Evolutionary conservation across 495 filamentous ascomycete species (phyloP).

Genomic region (Neurospora sp.): DNA sequence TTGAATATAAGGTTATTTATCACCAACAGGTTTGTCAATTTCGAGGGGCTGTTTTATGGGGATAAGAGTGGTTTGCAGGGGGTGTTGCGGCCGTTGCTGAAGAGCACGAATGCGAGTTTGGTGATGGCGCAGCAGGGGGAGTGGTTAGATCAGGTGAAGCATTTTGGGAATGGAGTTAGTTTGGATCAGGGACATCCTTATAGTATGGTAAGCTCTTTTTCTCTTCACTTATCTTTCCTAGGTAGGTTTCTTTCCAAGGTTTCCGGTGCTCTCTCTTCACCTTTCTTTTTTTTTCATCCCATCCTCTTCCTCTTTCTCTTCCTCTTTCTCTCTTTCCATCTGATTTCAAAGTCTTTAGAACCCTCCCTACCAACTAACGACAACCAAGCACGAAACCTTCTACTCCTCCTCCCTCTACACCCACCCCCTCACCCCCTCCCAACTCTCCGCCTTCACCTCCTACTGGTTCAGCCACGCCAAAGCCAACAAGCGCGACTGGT

Average conservation of each 20-base stretch:
- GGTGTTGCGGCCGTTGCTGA: slow-evolving; percentile 25
- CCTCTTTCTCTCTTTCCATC: slow-evolving; percentile 18
- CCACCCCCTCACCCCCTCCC: slow-evolving; percentile 22
- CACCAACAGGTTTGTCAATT: slow-evolving; percentile 26
- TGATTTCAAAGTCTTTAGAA: slow-evolving; percentile 8
- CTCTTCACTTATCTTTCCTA: neutral
- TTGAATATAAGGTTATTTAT: slow-evolving; percentile 37
- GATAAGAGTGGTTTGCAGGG: slow-evolving; percentile 24
- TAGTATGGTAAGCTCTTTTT: slow-evolving; percentile 9
- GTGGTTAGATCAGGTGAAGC: slow-evolving; percentile 32
- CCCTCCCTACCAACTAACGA: slow-evolving; percentile 1
- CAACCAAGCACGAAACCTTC: slow-evolving; percentile 34
- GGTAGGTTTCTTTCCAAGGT: neutral
- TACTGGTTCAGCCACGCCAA: slow-evolving; percentile 37
- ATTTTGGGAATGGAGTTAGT: slow-evolving; percentile 30
- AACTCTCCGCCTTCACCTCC: slow-evolving; percentile 27
- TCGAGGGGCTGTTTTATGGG: slow-evolving; percentile 36
- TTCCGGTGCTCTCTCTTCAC: neutral
- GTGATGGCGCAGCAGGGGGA: slow-evolving; percentile 21
- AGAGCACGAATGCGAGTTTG: slow-evolving; percentile 24
- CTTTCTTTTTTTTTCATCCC: neutral
- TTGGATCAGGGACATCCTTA: slow-evolving; percentile 27
- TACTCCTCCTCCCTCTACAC: slow-evolving; percentile 32
- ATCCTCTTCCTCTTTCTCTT: neutral
- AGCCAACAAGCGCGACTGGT: slow-evolving; percentile 33